These are phyloP conservation scores for Jaminaea rosea DNA, from an alignment of 1,284 basidiomycete genomes.

Conservation along the genomic window DNA sequence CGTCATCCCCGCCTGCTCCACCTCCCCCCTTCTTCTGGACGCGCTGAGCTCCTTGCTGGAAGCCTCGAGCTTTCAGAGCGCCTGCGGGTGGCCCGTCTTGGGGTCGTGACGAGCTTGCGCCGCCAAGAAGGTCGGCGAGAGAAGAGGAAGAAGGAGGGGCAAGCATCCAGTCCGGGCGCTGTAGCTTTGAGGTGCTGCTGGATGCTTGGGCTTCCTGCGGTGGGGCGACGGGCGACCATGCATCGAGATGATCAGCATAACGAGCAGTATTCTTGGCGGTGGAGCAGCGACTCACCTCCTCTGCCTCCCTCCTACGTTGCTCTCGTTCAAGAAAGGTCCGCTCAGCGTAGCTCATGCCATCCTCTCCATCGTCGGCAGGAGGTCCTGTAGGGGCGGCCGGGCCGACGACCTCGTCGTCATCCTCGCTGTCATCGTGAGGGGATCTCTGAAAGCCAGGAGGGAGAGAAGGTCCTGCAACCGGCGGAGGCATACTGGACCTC, in stretches of 20 bases:
- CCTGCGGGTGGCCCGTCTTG: no score
- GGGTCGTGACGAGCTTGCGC: no score
- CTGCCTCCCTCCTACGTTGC: neutral
- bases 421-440: neutral
- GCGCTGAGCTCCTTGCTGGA: neutral
- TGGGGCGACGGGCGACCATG: neutral
- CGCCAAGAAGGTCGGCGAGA: neutral
- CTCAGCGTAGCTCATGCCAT: constrained; percentile 1
- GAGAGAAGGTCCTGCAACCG: neutral
- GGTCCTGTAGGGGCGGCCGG: neutral
- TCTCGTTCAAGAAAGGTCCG: neutral
- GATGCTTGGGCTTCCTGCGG: neutral
- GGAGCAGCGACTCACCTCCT: constrained; percentile 1
- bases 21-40: neutral
- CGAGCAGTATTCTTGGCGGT: neutral
- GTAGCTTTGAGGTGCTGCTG: neutral
- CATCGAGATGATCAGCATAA: neutral
- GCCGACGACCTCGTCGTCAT: neutral
- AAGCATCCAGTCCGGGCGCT: constrained; percentile 1
- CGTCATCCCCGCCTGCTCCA: neutral
- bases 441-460: neutral
- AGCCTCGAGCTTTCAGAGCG: neutral
- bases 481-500: neutral
- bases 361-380: neutral
- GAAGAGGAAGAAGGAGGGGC: neutral